Evolutionary conservation across 2,329 filamentous ascomycete genomes (phyloP).

Genomic region (Aphanoascus verrucosus): DNA sequence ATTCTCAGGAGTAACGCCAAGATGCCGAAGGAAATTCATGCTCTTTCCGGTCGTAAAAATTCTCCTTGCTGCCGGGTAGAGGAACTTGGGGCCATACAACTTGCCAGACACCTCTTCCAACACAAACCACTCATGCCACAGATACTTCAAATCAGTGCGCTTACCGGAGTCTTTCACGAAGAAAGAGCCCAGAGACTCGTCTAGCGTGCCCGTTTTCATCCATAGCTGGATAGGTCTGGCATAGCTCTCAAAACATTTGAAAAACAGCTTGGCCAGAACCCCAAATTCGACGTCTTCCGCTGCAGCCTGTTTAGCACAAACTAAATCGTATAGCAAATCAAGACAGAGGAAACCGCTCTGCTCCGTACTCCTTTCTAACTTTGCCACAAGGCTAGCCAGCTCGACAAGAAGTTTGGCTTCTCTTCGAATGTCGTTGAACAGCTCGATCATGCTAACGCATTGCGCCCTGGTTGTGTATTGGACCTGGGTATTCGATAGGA

Average conservation of each 20-base stretch:
- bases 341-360: conserved; percentile 60
- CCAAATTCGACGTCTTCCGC: conserved; percentile 53
- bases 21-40: conserved; percentile 66
- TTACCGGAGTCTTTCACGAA: conserved; percentile 56
- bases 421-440: conserved; percentile 48
- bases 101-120: conserved; percentile 49
- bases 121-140: conserved; percentile 68
- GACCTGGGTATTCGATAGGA: conserved; percentile 50
- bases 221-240: conserved; percentile 67
- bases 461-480: conserved; percentile 45
- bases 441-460: conserved; percentile 55
- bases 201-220: conserved; percentile 70
- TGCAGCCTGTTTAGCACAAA: conserved; percentile 58
- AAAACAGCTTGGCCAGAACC: conserved; percentile 59
- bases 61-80: conserved; percentile 56
- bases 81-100: conserved; percentile 62
- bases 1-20: conserved; percentile 41
- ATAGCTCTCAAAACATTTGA: conserved; percentile 73
- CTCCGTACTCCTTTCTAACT: conserved; percentile 36
- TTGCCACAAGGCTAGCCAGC: conserved; percentile 52
- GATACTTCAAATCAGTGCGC: conserved; percentile 44
- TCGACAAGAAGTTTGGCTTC: conserved; percentile 47
- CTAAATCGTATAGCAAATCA: conserved; percentile 63
- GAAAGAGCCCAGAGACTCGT: conserved; percentile 56
- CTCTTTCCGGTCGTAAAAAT: conserved; percentile 86